These are phyloP conservation scores for Penicillium aurantiogriseum DNA, from an alignment of 2,329 filamentous ascomycete genomes.

Conservation along the genomic window DNA sequence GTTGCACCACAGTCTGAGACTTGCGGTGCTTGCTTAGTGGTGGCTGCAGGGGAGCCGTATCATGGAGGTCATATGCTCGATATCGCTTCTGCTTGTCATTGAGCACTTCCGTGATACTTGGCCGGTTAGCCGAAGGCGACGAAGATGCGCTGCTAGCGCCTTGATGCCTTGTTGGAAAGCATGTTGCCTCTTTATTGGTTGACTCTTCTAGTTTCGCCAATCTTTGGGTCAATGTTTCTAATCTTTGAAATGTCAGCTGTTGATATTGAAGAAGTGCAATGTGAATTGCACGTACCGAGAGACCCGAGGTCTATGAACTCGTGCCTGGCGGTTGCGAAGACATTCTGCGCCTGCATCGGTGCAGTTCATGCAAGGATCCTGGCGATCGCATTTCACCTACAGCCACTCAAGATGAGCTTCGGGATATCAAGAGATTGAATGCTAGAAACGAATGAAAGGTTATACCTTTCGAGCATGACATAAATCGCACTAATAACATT, in stretches of 20 bases:
- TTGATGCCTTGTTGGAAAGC: conserved; percentile 11
- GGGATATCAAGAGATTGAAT: neutral
- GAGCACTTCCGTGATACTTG: neutral
- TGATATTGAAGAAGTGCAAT: neutral
- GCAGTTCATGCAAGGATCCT: conserved; percentile 48
- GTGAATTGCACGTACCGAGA: conserved; percentile 16
- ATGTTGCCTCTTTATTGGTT: neutral
- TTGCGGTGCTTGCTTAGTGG: conserved; percentile 13
- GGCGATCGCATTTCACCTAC: conserved; percentile 46
- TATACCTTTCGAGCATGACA: conserved; percentile 39
- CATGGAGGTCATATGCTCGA: neutral
- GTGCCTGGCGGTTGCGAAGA: conserved; percentile 22
- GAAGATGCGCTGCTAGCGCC: neutral
- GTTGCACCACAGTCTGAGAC: conserved; percentile 8
- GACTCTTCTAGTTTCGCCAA: conserved; percentile 22
- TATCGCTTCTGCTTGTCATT: conserved; percentile 9
- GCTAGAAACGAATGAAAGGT: too few relatives aligned
- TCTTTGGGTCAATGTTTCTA: conserved; percentile 20
- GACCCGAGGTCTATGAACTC: conserved; percentile 22
- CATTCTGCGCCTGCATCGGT: conserved; percentile 41
- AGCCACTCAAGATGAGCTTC: neutral
- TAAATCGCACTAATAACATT: conserved; percentile 31
- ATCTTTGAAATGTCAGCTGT: conserved; percentile 9
- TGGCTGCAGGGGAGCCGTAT: neutral
- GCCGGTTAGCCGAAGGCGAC: conserved; percentile 10